Conservation (phyloP, 306 rosid genomes). For the Cucurbita argyrosperma region DNA sequence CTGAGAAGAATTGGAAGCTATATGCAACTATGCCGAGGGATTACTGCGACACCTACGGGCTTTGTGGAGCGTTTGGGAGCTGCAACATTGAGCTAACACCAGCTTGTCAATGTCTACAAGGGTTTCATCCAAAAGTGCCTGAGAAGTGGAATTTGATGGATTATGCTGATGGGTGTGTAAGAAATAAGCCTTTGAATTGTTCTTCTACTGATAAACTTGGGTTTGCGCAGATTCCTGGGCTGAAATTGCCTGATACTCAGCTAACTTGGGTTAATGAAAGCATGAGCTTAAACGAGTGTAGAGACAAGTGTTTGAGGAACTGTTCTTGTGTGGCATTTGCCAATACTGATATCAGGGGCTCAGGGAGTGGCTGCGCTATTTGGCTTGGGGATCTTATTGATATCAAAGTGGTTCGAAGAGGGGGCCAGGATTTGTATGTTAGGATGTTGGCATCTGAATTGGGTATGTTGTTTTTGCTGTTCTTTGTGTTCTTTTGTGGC, state of each 20-base stretch:
- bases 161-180: constrained; percentile 38
- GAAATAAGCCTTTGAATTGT: constrained; percentile 17
- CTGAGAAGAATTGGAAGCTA: constrained; percentile 23
- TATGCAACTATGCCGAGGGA: constrained; percentile 18
- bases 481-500: background rate
- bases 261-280: constrained; percentile 10
- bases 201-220: constrained; percentile 8
- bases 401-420: background rate
- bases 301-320: constrained; percentile 24
- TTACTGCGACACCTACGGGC: constrained; percentile 27
- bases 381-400: constrained; percentile 19
- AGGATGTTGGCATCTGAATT: constrained; percentile 8
- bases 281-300: constrained; percentile 31
- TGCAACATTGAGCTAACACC: constrained; percentile 24
- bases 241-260: constrained; percentile 8
- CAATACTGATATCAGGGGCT: constrained; percentile 24
- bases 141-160: constrained; percentile 31
- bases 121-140: constrained; percentile 30
- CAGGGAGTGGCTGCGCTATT: constrained; percentile 41
- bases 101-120: constrained; percentile 28
- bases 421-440: constrained; percentile 11
- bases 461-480: constrained; percentile 10
- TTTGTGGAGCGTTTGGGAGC: constrained; percentile 36
- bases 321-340: constrained; percentile 49
- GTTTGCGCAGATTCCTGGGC: constrained; percentile 15